A percentile compares a stretch with the other conserved stretches of the same genome.
Conservation (phyloP, 345 rosid species). For the Jatropha curcas region DNA sequence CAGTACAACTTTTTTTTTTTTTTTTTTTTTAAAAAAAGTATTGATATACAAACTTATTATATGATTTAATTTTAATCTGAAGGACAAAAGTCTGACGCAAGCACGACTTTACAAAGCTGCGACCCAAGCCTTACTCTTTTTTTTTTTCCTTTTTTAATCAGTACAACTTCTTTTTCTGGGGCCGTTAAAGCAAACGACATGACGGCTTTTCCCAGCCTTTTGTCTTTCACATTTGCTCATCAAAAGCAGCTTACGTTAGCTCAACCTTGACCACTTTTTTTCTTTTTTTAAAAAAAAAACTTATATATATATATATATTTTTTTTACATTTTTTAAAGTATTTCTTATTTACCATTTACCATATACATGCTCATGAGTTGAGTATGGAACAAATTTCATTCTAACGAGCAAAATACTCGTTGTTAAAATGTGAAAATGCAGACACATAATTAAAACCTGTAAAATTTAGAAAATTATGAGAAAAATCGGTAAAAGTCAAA, state of each 20-base stretch:
- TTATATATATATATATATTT: background rate
- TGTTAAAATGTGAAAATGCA: too few species aligned
- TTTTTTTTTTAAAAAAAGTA: too few species aligned
- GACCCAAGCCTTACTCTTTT: too few species aligned
- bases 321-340: background rate
- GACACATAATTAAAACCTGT: too few species aligned
- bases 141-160: background rate
- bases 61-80: too few species aligned
- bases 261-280: conserved; percentile 12
- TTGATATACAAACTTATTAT: too few species aligned
- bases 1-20: too few species aligned
- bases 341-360: background rate
- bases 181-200: conserved; percentile 15
- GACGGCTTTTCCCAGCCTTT: conserved; percentile 25
- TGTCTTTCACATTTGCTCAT: background rate
- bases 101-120: conserved; percentile 2
- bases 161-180: background rate
- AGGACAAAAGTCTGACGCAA: conserved; percentile 15
- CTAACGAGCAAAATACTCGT: too few species aligned
- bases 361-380: too few species aligned
- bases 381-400: too few species aligned
- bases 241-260: conserved; percentile 9
- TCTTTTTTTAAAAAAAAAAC: background rate
- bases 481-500: too few species aligned
- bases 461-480: too few species aligned